Evolutionary conservation across 179 eudicot genomes (phyloP), one percentile per base, ranked within the genome.

Genomic region (Pouteria campechiana): DNA sequence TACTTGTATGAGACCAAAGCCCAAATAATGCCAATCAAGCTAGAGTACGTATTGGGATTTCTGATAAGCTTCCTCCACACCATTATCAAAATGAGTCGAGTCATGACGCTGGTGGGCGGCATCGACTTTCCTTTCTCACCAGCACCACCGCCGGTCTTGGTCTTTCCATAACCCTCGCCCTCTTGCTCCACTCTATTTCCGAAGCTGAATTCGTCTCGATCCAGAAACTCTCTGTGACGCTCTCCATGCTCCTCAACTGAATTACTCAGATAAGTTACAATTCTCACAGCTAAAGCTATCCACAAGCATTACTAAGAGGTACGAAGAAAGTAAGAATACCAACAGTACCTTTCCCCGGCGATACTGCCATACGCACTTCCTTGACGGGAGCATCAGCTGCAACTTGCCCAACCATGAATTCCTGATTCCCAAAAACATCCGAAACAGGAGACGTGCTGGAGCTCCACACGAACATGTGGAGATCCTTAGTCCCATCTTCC

Each of bases 401-500:
- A n/a, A 51, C 36, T 25, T 22, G 63, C 14, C 69, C 78, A n/a
- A n/a, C n/a, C n/a, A n/a, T n/a, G 37, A 73, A 61, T 18, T 71
- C 88, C 54, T 68, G 80, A 1, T 78, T 83, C 3, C 77, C 89
- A 40, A 83, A 83, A 6, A 79, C 94, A 52, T 83, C 94, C 0
- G 84, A 79, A 17, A 73, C 94, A 12, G 94, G 94, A 13, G 89
- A 79, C 25, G 61, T 58, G 51, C 89, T 76, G 4, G 94, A 79
- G 36, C 89, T 83, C 94, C 94, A 83, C 22, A 83, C 94, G 53
- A 79, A 79, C 89, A 79, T 83, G 32, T 79, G 94, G 6, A 83
- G 64, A 61, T 82, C 93, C 46, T 73, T 76, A 0, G 28, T 39
- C 29, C 75, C 57, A 8, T 46, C 81, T 37, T 70, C 63, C 14